These are phyloP conservation scores for Articulospora tetracladia DNA, from an alignment of 495 filamentous ascomycete genomes.

Conservation along the genomic window DNA sequence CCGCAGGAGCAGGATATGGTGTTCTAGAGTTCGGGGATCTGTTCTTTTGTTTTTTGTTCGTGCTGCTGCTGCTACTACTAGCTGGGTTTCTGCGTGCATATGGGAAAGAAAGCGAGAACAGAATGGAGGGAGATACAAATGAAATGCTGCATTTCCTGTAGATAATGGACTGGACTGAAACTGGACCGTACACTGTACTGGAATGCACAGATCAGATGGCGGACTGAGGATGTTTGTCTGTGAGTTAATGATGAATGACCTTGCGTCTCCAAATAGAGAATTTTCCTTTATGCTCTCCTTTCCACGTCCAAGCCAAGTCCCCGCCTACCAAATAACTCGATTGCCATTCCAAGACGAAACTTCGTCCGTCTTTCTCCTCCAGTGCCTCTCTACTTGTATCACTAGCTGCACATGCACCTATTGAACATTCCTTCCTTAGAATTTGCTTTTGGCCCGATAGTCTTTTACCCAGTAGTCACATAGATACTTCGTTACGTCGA, in stretches of 20 bases:
- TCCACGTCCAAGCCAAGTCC: too few relatives aligned
- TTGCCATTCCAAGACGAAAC: too few relatives aligned
- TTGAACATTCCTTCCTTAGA: too few relatives aligned
- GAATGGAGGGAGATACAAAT: neutral
- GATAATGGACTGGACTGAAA: conserved; percentile 21
- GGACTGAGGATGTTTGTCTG: neutral
- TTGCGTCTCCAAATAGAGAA: too few relatives aligned
- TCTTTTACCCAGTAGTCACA: too few relatives aligned
- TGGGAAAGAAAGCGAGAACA: neutral
- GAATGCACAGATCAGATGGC: neutral
- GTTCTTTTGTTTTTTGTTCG: neutral
- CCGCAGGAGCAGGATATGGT: neutral
- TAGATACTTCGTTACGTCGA: too few relatives aligned
- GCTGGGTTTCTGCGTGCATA: neutral
- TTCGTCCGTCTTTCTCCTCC: too few relatives aligned
- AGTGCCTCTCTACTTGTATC: too few relatives aligned
- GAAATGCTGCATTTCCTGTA: conserved; percentile 21
- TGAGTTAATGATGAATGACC: neutral
- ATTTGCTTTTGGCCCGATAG: too few relatives aligned
- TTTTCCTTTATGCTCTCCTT: too few relatives aligned
- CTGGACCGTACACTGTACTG: neutral
- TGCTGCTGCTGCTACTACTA: neutral
- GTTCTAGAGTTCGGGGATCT: neutral
- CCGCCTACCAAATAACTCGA: too few relatives aligned
- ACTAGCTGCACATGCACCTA: too few relatives aligned